Evolutionary conservation across 1,284 basidiomycete species (phyloP).

Genomic region (Trametes pubescens): DNA sequence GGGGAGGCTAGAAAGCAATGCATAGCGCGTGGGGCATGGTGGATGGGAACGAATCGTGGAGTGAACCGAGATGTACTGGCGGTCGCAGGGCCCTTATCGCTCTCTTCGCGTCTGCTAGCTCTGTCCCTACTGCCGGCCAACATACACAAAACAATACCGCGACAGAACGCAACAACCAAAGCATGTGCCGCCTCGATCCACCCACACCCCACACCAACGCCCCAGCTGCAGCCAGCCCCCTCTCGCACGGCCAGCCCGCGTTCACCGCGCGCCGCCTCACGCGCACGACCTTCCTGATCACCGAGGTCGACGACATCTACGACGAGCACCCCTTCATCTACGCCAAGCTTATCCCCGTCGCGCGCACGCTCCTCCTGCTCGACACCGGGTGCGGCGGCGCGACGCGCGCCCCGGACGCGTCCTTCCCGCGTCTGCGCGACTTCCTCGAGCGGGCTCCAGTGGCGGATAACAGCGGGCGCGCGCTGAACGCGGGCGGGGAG

Average conservation of each 20-base stretch:
- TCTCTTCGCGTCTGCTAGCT: background rate
- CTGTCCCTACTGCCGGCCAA: no score
- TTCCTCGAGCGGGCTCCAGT: constrained; percentile 58
- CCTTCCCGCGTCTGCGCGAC: constrained; percentile 53
- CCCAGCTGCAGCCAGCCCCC: background rate
- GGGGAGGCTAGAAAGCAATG: no score
- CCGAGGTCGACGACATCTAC: constrained; percentile 60
- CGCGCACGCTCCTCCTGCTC: constrained; percentile 54
- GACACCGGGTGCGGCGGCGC: constrained; percentile 64
- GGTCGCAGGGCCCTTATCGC: no score
- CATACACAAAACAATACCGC: no score
- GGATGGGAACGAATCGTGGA: no score
- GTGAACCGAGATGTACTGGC: no score
- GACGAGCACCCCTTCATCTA: constrained; percentile 63
- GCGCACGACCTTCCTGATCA: constrained; percentile 56
- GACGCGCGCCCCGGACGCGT: constrained; percentile 48
- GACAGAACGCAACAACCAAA: background rate
- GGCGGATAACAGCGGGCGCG: constrained; percentile 50
- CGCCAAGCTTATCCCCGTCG: constrained; percentile 51
- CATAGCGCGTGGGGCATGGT: no score
- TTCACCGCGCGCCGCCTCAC: constrained; percentile 57
- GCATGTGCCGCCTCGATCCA: background rate
- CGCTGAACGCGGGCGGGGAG: constrained; percentile 52
- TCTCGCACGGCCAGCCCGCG: constrained; percentile 32
- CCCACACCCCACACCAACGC: background rate